phyloP scores from a whole-genome alignment of 2,329 filamentous ascomycete species.

The Teratosphaeria nubilosa region DNA sequence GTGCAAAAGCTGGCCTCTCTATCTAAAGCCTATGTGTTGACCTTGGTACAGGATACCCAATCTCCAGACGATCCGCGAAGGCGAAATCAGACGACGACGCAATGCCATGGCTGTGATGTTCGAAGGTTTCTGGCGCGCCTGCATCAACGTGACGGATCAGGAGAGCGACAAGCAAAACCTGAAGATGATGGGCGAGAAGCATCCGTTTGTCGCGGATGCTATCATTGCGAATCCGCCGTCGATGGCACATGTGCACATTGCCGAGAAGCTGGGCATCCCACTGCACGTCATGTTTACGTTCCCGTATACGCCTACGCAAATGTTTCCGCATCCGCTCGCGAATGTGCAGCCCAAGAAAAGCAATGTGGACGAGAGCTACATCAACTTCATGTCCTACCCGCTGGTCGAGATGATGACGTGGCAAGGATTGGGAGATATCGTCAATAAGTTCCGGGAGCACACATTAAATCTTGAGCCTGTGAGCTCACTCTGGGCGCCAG shows the following conservation, averaged over 20 bases:
- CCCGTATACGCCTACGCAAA: slow-evolving; percentile 64
- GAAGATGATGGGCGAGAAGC: slow-evolving; percentile 54
- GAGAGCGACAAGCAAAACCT: slow-evolving; percentile 51
- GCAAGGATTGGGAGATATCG: slow-evolving; percentile 59
- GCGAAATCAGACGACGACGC: slow-evolving; percentile 59
- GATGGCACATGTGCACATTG: slow-evolving; percentile 70
- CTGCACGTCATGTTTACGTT: slow-evolving; percentile 51
- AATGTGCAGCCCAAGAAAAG: slow-evolving; percentile 54
- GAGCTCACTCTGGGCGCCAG: slow-evolving; percentile 67
- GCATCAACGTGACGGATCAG: slow-evolving; percentile 63
- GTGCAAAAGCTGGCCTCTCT: no score
- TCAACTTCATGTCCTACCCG: slow-evolving; percentile 69
- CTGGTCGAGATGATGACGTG: slow-evolving; percentile 66
- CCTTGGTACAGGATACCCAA: slow-evolving; percentile 46
- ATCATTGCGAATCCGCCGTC: slow-evolving; percentile 78
- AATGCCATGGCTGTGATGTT: slow-evolving; percentile 73
- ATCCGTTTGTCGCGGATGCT: slow-evolving; percentile 60
- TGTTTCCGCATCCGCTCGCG: slow-evolving; percentile 68
- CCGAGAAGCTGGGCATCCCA: slow-evolving; percentile 66
- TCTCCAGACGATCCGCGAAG: slow-evolving; percentile 59
- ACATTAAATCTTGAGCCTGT: slow-evolving; percentile 63
- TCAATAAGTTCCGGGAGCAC: slow-evolving; percentile 63
- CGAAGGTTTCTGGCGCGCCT: slow-evolving; percentile 70
- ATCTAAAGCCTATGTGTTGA: no score
- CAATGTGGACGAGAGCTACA: slow-evolving; percentile 61